Base-by-base conservation (phyloP, 2,329 filamentous ascomycete genomes). In the Bipolaris oryzae region DNA sequence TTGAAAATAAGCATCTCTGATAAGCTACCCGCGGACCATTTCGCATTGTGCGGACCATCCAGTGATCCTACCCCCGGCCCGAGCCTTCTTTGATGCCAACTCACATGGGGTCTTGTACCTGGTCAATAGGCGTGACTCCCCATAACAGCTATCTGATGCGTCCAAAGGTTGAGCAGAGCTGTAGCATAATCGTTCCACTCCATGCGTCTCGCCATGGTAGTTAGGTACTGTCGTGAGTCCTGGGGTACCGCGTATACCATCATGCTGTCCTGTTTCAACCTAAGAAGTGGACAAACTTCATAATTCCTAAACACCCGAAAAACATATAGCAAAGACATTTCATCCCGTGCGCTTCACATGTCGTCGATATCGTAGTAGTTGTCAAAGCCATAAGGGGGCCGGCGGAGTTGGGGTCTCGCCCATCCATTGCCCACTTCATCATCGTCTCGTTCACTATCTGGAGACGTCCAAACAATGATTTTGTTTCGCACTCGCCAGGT, bases 341-440 rank as follows among this genome's bases (percentile, higher is more conserved):
- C 28, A 13, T 15, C 35, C 21, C 6, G 6, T 37, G 21, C 13
- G n/a, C 38, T 46, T 58, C 44, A 61, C 18, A 61, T 51, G 7
- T 61, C 58, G 20, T 61, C 56, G 23, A 61, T 59, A 11, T 61
- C 58, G 53, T 59, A 56, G n/a, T 61, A 61, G 35, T 55, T 44
- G 46, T 61, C 58, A 31, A 53, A 53, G 11, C 46, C 50, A 25
- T 59, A 58, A 9, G 46, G 46, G 18, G 58, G 56, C 18, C 48
- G 56, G 6, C 58, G 56, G 15, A 61, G 48, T 31, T 56, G 46
- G 38, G 58, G 58, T 35, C 56, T 58, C 9, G 58, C 58, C 58
- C 58, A 61, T 38, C 58, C 58, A 16, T 59, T 61, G 20, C 56
- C 56, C 38, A 61, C 45, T 25, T 61, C 58, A 39, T 61, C 58